A percentile compares a stretch with the other conserved stretches of the same genome.
These are phyloP conservation scores for Conoideocrella luteorostrata DNA, from an alignment of 2,329 filamentous ascomycete genomes.

Conservation along the genomic window DNA sequence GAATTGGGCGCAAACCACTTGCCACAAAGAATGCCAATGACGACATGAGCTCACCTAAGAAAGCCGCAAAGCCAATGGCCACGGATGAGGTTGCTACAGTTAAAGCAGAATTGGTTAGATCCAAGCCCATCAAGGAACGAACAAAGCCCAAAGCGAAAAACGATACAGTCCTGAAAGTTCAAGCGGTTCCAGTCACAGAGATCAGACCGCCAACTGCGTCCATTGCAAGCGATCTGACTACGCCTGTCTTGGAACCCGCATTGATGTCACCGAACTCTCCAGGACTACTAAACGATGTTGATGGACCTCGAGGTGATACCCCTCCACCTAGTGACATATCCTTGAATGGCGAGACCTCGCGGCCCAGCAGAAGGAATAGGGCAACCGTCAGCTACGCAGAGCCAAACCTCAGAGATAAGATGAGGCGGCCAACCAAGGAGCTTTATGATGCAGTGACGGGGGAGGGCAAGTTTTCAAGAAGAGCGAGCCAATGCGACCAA, in stretches of 20 bases:
- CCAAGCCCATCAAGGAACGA: slow-evolving; percentile 20
- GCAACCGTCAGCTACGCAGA: slow-evolving; percentile 73
- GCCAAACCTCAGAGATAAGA: slow-evolving; percentile 74
- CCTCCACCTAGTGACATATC: slow-evolving; percentile 55
- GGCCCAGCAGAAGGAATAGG: slow-evolving; percentile 61
- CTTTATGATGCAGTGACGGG: slow-evolving; percentile 66
- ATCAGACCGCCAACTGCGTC: slow-evolving; percentile 13
- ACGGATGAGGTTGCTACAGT: slow-evolving; percentile 31
- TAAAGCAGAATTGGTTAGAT: slow-evolving; percentile 30
- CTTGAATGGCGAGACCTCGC: slow-evolving; percentile 47
- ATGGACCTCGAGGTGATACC: slow-evolving; percentile 41
- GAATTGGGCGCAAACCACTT: slow-evolving; percentile 40
- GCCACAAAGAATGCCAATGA: slow-evolving; percentile 55
- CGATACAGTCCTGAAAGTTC: slow-evolving; percentile 14
- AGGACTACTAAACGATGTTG: slow-evolving; percentile 31
- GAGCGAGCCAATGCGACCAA: slow-evolving; percentile 30
- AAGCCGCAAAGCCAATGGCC: slow-evolving; percentile 29
- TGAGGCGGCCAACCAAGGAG: slow-evolving; percentile 73
- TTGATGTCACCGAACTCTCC: slow-evolving; percentile 44
- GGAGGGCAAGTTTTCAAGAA: slow-evolving; percentile 48
- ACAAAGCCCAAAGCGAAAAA: slow-evolving; percentile 22
- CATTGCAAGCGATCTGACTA: slow-evolving; percentile 16
- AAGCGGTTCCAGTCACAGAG: slow-evolving; percentile 13
- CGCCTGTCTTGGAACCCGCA: slow-evolving; percentile 30
- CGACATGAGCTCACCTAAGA: slow-evolving; percentile 52